Conservation (phyloP, 2,329 filamentous ascomycete species). For the Neurospora sp. region DNA sequence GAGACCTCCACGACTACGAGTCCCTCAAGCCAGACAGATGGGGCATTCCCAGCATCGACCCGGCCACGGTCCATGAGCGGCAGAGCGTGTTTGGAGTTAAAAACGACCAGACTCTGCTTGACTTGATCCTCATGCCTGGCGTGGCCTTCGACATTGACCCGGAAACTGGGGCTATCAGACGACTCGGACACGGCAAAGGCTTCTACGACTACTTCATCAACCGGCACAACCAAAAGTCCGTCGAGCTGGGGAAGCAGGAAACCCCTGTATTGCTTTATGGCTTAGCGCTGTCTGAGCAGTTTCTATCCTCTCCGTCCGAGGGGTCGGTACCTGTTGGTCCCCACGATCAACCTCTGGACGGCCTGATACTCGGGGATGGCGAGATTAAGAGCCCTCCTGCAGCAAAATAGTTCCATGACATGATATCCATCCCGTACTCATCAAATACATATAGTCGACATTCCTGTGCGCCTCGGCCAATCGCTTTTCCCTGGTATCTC, state of each 20-base stretch:
- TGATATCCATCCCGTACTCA: background rate
- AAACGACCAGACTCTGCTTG: conserved; percentile 43
- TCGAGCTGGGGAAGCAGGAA: conserved; percentile 23
- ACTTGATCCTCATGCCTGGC: conserved; percentile 84
- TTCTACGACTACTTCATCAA: conserved; percentile 94
- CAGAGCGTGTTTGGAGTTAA: conserved; percentile 57
- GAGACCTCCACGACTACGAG: conserved; percentile 66
- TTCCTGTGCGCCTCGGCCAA: background rate
- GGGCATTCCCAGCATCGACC: conserved; percentile 83
- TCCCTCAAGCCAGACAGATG: conserved; percentile 69
- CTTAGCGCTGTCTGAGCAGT: conserved; percentile 76
- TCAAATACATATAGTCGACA: conserved; percentile 7
- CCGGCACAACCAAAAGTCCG: conserved; percentile 48
- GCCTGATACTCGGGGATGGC: conserved; percentile 63
- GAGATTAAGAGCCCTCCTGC: conserved; percentile 32
- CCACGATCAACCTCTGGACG: conserved; percentile 72
- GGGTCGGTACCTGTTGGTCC: conserved; percentile 63
- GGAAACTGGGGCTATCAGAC: conserved; percentile 45
- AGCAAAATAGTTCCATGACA: conserved; percentile 7
- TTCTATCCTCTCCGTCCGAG: conserved; percentile 49
- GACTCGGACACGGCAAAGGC: conserved; percentile 88
- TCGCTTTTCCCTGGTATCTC: conserved; percentile 7
- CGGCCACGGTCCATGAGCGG: conserved; percentile 52
- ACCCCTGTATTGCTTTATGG: conserved; percentile 52
- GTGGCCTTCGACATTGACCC: conserved; percentile 73